Conservation (phyloP, 495 filamentous ascomycete species). For the Staphylotrichum longicolle region DNA sequence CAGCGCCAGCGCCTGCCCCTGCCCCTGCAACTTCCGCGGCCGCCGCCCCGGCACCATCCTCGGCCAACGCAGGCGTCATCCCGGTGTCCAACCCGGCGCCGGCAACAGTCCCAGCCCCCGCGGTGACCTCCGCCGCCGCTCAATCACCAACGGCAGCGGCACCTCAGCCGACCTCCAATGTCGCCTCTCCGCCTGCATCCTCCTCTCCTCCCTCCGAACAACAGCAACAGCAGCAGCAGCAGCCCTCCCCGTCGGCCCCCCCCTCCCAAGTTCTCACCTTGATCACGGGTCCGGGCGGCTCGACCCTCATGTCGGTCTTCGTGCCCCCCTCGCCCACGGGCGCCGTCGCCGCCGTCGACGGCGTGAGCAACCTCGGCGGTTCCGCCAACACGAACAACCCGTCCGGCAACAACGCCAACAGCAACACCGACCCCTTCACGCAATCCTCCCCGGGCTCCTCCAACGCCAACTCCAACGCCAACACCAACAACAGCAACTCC, state of each 20-base stretch:
- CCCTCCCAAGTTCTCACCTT: conserved; percentile 4
- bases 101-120: neutral
- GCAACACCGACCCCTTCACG: conserved; percentile 1
- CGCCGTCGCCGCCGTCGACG: conserved; percentile 13
- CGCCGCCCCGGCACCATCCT: neutral
- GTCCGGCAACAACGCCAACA: neutral
- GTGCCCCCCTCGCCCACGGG: conserved; percentile 18
- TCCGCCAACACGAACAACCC: neutral
- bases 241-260: neutral
- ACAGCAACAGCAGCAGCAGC: neutral
- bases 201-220: neutral
- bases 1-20: neutral
- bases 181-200: neutral
- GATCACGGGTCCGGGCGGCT: conserved; percentile 12
- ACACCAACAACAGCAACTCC: neutral
- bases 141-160: neutral
- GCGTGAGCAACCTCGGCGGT: neutral
- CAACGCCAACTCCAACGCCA: neutral
- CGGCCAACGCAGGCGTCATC: neutral
- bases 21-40: conserved; percentile 3
- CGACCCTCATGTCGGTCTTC: conserved; percentile 27
- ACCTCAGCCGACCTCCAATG: neutral
- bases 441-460: neutral
- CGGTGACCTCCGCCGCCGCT: neutral
- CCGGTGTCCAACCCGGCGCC: neutral